Percentiles rank a stretch among this genome's conserved stretches.
phyloP scores from a whole-genome alignment of 108 stramenopile species.

The Cyclostephanos tholiformis region DNA sequence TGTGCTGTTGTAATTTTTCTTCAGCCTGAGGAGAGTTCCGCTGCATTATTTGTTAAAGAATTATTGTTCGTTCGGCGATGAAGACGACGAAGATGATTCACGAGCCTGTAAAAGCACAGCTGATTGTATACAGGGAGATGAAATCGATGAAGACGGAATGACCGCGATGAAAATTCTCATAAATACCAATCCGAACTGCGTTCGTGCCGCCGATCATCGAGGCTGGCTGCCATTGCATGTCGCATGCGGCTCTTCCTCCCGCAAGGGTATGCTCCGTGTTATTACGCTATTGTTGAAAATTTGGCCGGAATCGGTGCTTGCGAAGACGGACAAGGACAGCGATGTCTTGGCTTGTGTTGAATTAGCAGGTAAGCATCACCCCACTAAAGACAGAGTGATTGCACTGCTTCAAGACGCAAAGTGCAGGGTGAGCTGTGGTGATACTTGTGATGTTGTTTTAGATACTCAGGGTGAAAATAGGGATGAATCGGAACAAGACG shows the following conservation, averaged over 20 bases:
- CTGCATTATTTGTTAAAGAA: conserved; percentile 49
- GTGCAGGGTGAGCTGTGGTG: neutral
- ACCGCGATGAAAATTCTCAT: conserved; percentile 26
- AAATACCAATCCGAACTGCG: conserved; percentile 25
- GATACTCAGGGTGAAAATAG: too few relatives aligned
- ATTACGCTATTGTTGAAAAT: conserved; percentile 22
- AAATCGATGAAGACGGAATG: conserved; percentile 26
- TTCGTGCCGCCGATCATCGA: conserved; percentile 39
- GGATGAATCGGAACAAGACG: too few relatives aligned
- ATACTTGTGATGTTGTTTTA: too few relatives aligned
- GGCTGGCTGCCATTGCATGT: conserved; percentile 50
- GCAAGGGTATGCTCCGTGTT: conserved; percentile 36
- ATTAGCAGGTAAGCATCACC: conserved; percentile 26
- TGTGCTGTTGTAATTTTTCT: neutral
- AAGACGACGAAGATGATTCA: conserved; percentile 4
- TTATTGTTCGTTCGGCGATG: conserved; percentile 24
- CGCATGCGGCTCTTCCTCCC: conserved; percentile 40
- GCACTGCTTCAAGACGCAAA: conserved; percentile 26
- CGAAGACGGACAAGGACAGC: conserved; percentile 34
- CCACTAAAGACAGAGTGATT: conserved; percentile 28
- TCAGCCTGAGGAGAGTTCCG: conserved; percentile 29
- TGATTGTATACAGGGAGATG: neutral
- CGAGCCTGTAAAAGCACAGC: neutral
- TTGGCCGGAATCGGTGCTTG: conserved; percentile 36
- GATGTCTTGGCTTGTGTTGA: conserved; percentile 41